Conservation (phyloP, 208 protist species). For the Plasmodiophora brassicae region DNA sequence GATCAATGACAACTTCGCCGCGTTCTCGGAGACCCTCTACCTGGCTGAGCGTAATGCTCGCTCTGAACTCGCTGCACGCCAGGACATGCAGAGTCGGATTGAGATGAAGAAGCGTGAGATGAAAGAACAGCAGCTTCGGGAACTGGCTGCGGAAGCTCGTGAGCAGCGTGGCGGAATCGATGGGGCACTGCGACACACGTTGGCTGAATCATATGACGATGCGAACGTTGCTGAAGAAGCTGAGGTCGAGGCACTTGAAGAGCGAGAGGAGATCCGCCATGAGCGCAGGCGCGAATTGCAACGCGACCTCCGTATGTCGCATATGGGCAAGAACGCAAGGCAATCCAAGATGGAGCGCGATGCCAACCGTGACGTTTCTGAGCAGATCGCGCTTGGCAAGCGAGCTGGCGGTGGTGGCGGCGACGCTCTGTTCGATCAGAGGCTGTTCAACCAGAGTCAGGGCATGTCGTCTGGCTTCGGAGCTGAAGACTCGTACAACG, state of each 20-base stretch:
- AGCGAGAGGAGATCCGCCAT: slow-evolving; percentile 64
- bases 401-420: background rate
- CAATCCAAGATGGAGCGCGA: slow-evolving; percentile 47
- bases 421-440: slow-evolving; percentile 70
- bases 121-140: slow-evolving; percentile 66
- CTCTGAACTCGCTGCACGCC: slow-evolving; percentile 44
- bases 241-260: background rate
- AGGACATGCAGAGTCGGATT: slow-evolving; percentile 58
- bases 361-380: slow-evolving; percentile 71
- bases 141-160: slow-evolving; percentile 59
- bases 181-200: background rate
- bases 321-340: slow-evolving; percentile 29
- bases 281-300: slow-evolving; percentile 69
- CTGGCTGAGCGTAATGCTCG: slow-evolving; percentile 71
- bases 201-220: background rate
- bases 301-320: slow-evolving; percentile 57
- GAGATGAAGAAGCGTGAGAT: slow-evolving; percentile 67
- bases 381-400: slow-evolving; percentile 74
- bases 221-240: background rate
- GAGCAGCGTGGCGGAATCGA: slow-evolving; percentile 36
- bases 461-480: slow-evolving; percentile 64
- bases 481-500: slow-evolving; percentile 71
- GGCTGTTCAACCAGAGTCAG: slow-evolving; percentile 69
- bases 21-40: slow-evolving; percentile 75
- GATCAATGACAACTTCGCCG: slow-evolving; percentile 73